Evolutionary conservation across 2,329 filamentous ascomycete species (phyloP), one percentile per base, ranked within the genome.

Genomic region (Reticulascus tulasneorum): DNA sequence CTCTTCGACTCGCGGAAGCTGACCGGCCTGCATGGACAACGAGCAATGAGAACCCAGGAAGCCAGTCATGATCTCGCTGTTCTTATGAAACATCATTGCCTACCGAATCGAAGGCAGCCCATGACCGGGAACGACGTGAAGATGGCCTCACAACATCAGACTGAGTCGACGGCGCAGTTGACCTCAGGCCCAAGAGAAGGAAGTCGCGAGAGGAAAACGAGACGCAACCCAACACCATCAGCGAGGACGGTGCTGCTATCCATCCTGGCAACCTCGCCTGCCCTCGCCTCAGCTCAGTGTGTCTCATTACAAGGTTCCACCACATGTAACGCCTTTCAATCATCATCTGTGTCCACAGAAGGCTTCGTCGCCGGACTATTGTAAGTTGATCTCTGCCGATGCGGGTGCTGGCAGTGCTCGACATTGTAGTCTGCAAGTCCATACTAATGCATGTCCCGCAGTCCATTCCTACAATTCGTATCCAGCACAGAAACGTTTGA

Each of bases 381-480:
- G 84, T 86, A 71, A 53, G 78, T 71, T 17, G 5, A 33, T n/a
- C n/a, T n/a, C n/a, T n/a, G n/a, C n/a, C n/a, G n/a, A n/a, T n/a
- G n/a, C n/a, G n/a, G n/a, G n/a, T n/a, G n/a, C 19, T 37, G 11
- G 31, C 15, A 9, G 18, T 29, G 6, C 17, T 18, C 28, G 19
- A 13, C 16, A 5, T 15, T n/a, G 18, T 11, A 12, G 9, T 10
- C n/a, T 12, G 12, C n/a, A n/a, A n/a, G n/a, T n/a, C n/a, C n/a
- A n/a, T 19, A 32, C 42, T 54, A 35, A 57, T 18, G n/a, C 33
- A 30, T 38, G 29, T 33, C 19, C 23, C 29, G n/a, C 54, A 94
- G 90, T 64, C 82, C 89, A 29, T 98, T 97, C 59, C 76, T 98
- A 47, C 70, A 79, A 47, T 86, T 76, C 59, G 93, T 97, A 50